These are phyloP conservation scores for Betula pendula DNA, from an alignment of 306 rosid genomes.

Conservation along the genomic window DNA sequence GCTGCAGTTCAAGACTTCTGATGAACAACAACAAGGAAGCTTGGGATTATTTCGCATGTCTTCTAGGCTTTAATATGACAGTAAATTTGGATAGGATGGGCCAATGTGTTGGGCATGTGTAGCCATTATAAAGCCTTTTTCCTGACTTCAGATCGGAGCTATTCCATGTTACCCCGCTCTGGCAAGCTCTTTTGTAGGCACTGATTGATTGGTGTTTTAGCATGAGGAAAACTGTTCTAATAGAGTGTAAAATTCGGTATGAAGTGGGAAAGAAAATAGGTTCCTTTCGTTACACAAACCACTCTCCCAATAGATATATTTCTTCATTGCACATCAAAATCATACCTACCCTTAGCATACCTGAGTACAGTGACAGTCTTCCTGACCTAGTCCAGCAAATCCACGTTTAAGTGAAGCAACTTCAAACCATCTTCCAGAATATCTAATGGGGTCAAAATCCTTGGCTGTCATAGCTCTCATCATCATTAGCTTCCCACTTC, in stretches of 20 bases:
- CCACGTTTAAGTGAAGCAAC: conserved; percentile 98
- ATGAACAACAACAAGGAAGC: not conserved
- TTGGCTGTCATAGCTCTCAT: conserved; percentile 95
- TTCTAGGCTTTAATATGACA: conserved; percentile 6
- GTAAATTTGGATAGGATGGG: conserved; percentile 6
- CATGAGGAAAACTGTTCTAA: no score
- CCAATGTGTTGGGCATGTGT: no score
- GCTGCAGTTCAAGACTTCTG: not conserved
- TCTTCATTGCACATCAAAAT: conserved; percentile 19
- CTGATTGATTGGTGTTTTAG: no score
- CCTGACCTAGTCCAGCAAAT: conserved; percentile 97
- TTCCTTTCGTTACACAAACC: not conserved
- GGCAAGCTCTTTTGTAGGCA: no score
- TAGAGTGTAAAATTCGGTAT: not conserved
- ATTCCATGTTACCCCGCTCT: no score
- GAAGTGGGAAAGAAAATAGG: not conserved
- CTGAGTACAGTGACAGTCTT: conserved; percentile 99
- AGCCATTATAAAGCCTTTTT: no score
- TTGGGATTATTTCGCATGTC: not conserved
- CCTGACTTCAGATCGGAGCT: no score
- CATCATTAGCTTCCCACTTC: conserved; percentile 66
- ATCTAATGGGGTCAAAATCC: conserved; percentile 71
- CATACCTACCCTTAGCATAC: conserved; percentile 43
- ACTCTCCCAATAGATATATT: conserved; percentile 1
- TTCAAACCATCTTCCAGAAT: conserved; percentile 98